These are phyloP conservation scores for Yarrowia sp. DNA, from an alignment of 805 yeast genomes.

Conservation along the genomic window DNA sequence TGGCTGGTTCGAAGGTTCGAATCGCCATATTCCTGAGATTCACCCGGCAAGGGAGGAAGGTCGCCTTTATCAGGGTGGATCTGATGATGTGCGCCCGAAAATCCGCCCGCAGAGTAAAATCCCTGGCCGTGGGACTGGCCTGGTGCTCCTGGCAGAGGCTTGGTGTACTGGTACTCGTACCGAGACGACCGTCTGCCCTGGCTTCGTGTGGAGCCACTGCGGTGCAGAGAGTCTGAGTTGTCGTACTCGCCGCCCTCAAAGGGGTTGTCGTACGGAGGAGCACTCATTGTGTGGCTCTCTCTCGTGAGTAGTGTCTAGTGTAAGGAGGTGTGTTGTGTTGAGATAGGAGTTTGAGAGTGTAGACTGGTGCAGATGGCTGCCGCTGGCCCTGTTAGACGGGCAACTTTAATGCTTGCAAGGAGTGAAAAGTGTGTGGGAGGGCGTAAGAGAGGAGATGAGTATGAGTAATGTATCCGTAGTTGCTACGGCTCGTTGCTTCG, in stretches of 20 bases:
- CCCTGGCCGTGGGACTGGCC: slow-evolving; percentile 7
- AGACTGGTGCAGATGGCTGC: slow-evolving; percentile 24
- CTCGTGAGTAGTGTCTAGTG: neutral
- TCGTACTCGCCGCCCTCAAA: slow-evolving; percentile 33
- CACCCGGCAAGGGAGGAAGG: slow-evolving; percentile 26
- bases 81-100: slow-evolving; percentile 31
- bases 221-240: slow-evolving; percentile 3
- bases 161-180: slow-evolving; percentile 35
- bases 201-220: slow-evolving; percentile 15
- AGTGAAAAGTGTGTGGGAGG: neutral
- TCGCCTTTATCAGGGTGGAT: slow-evolving; percentile 34
- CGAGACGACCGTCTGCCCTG: slow-evolving; percentile 34
- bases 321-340: neutral
- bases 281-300: slow-evolving; percentile 26
- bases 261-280: slow-evolving; percentile 35
- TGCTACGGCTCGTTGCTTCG: too few species aligned
- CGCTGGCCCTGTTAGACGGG: slow-evolving; percentile 18
- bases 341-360: slow-evolving; percentile 22
- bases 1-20: slow-evolving; percentile 25
- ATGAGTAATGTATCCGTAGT: too few species aligned
- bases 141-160: slow-evolving; percentile 33
- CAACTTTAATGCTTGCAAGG: slow-evolving; percentile 27
- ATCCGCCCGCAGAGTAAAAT: slow-evolving; percentile 28
- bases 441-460: too few species aligned
- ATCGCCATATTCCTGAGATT: slow-evolving; percentile 29